Percentiles rank a stretch among this genome's conserved stretches.
phyloP scores from a whole-genome alignment of 1,284 basidiomycete genomes.

The Jaminaea rosea region DNA sequence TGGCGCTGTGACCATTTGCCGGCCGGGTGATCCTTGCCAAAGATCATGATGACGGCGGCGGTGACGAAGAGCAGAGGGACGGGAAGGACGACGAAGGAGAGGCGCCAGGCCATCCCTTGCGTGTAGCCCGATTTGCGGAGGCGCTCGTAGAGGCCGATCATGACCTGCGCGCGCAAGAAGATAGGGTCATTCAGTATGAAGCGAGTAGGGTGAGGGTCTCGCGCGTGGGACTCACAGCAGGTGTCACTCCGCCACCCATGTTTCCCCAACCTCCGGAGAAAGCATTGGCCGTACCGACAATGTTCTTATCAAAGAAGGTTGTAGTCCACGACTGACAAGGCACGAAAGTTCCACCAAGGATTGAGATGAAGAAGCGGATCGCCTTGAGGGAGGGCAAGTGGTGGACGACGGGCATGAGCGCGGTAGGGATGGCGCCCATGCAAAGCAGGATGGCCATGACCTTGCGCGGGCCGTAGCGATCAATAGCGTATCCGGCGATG shows the following conservation, averaged over 20 bases:
- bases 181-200: constrained; percentile 2
- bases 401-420: constrained; percentile 55
- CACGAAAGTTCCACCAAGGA: constrained; percentile 59
- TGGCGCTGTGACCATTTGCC: constrained; percentile 57
- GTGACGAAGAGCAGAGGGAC: constrained; percentile 55
- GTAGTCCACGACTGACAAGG: constrained; percentile 58
- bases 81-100: constrained; percentile 57
- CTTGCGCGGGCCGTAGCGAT: constrained; percentile 54
- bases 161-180: constrained; percentile 47
- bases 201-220: too few species aligned
- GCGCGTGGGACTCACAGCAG: too few species aligned
- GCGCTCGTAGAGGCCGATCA: constrained; percentile 56
- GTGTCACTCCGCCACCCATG: constrained; percentile 53
- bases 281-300: constrained; percentile 53
- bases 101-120: constrained; percentile 55
- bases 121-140: constrained; percentile 50
- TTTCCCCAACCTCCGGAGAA: constrained; percentile 50
- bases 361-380: constrained; percentile 53
- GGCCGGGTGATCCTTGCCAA: constrained; percentile 58
- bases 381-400: constrained; percentile 52
- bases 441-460: constrained; percentile 58
- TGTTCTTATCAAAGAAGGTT: constrained; percentile 57
- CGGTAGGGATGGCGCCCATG: constrained; percentile 59
- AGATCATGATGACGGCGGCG: constrained; percentile 52
- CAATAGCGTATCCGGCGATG: constrained; percentile 56